phyloP scores from a whole-genome alignment of 2,329 filamentous ascomycete species.

The Exutisphaerella laricina region DNA sequence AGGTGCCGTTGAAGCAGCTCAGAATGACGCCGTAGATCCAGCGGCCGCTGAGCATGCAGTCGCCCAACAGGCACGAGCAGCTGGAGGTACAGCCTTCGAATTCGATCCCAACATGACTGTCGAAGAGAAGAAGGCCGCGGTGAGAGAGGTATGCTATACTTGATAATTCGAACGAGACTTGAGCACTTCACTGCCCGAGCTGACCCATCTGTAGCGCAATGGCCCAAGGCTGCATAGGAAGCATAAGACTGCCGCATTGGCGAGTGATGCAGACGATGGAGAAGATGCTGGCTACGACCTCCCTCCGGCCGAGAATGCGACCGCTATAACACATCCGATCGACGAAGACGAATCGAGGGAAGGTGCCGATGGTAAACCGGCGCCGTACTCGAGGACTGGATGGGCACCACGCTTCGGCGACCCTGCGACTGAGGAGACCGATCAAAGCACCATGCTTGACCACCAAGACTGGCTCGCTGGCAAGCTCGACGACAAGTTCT shows the following conservation, averaged over 20 bases:
- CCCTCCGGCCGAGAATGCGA: slow-evolving; percentile 65
- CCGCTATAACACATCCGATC: slow-evolving; percentile 52
- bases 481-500: slow-evolving; percentile 81
- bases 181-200: no score
- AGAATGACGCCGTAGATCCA: slow-evolving; percentile 59
- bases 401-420: slow-evolving; percentile 86
- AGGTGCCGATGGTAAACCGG: slow-evolving; percentile 47
- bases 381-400: slow-evolving; percentile 55
- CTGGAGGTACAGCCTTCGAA: slow-evolving; percentile 71
- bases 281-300: slow-evolving; percentile 67
- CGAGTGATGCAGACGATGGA: slow-evolving; percentile 73
- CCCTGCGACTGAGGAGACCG: slow-evolving; percentile 45
- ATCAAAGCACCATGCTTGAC: slow-evolving; percentile 66
- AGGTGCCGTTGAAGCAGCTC: slow-evolving; percentile 70
- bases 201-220: slow-evolving; percentile 22
- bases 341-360: slow-evolving; percentile 45
- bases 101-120: slow-evolving; percentile 82
- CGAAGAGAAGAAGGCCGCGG: slow-evolving; percentile 78
- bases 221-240: slow-evolving; percentile 38
- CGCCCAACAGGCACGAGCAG: slow-evolving; percentile 69
- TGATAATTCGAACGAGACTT: not conserved
- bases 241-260: slow-evolving; percentile 62
- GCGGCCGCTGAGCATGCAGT: slow-evolving; percentile 68
- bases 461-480: slow-evolving; percentile 84
- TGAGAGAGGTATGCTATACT: slow-evolving; percentile 56